Conservation (phyloP, 257 asterid species). For the Mitragyna speciosa region DNA sequence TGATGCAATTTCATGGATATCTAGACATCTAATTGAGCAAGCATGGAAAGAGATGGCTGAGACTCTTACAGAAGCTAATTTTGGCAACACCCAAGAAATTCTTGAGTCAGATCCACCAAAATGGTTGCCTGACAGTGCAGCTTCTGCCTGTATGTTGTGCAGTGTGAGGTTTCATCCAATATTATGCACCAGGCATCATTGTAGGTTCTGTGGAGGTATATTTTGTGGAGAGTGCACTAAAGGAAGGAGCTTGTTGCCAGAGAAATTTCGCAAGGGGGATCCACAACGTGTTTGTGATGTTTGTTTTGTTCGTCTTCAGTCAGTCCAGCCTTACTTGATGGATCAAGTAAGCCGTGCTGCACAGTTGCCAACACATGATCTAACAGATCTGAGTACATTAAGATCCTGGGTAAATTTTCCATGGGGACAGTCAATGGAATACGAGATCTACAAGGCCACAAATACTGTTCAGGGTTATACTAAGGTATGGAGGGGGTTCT, state of each 20-base stretch:
- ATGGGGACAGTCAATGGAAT: conserved; percentile 98
- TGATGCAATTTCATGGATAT: conserved; percentile 59
- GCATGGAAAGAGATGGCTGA: conserved; percentile 98
- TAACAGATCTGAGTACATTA: conserved; percentile 93
- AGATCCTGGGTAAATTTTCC: conserved; percentile 99
- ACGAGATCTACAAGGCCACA: conserved; percentile 94
- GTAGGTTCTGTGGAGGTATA: conserved; percentile 93
- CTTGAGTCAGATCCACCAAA: conserved; percentile 92
- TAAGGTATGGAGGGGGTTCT: conserved; percentile 43
- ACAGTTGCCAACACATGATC: conserved; percentile 84
- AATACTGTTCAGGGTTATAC: conserved; percentile 73
- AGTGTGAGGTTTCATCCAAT: conserved; percentile 86
- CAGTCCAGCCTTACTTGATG: conserved; percentile 88
- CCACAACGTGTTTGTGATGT: conserved; percentile 97
- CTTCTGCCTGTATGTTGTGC: conserved; percentile 93
- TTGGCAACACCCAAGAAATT: conserved; percentile 61
- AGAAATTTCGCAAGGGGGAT: conserved; percentile 62
- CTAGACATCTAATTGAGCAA: conserved; percentile 71
- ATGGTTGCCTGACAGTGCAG: conserved; percentile 95
- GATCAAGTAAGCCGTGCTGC: conserved; percentile 90
- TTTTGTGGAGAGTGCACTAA: conserved; percentile 83
- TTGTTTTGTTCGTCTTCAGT: conserved; percentile 83
- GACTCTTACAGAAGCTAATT: conserved; percentile 76
- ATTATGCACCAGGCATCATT: conserved; percentile 97
- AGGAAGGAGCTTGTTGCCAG: conserved; percentile 92